Conservation (phyloP, 306 rosid genomes). For the Datisca glomerata region DNA sequence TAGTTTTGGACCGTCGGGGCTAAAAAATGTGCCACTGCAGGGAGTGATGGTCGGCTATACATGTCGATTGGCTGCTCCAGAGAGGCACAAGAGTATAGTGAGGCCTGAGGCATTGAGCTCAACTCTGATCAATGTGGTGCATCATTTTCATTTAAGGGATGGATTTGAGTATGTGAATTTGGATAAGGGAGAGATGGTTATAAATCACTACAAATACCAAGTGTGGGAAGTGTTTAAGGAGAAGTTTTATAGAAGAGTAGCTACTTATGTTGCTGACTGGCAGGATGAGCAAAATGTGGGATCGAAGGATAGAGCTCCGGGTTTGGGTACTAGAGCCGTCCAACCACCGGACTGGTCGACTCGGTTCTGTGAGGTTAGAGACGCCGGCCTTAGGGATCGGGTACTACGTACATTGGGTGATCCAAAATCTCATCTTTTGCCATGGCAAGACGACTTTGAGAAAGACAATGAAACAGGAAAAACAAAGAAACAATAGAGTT, state of each 20-base stretch:
- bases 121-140: slow-evolving; percentile 65
- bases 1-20: slow-evolving; percentile 72
- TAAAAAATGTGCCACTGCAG: slow-evolving; percentile 18
- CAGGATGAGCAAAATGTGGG: slow-evolving; percentile 37
- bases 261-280: slow-evolving; percentile 76
- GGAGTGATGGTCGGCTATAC: slow-evolving; percentile 74
- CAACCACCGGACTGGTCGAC: slow-evolving; percentile 55
- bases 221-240: slow-evolving; percentile 80
- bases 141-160: slow-evolving; percentile 50
- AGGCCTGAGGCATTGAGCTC: slow-evolving; percentile 52
- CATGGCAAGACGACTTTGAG: slow-evolving; percentile 34
- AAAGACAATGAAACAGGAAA: neutral
- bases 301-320: slow-evolving; percentile 74
- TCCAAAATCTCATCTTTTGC: slow-evolving; percentile 23
- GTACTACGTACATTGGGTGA: slow-evolving; percentile 24
- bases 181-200: slow-evolving; percentile 30
- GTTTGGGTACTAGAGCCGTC: slow-evolving; percentile 54
- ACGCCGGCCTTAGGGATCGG: slow-evolving; percentile 29
- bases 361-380: slow-evolving; percentile 60
- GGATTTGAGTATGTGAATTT: slow-evolving; percentile 30
- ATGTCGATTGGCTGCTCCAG: slow-evolving; percentile 29
- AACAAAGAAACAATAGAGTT: slow-evolving; percentile 7
- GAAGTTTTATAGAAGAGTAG: slow-evolving; percentile 68
- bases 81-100: slow-evolving; percentile 83
- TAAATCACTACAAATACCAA: slow-evolving; percentile 81